Conservation (phyloP, 306 rosid species). For the Phaseolus lunatus region DNA sequence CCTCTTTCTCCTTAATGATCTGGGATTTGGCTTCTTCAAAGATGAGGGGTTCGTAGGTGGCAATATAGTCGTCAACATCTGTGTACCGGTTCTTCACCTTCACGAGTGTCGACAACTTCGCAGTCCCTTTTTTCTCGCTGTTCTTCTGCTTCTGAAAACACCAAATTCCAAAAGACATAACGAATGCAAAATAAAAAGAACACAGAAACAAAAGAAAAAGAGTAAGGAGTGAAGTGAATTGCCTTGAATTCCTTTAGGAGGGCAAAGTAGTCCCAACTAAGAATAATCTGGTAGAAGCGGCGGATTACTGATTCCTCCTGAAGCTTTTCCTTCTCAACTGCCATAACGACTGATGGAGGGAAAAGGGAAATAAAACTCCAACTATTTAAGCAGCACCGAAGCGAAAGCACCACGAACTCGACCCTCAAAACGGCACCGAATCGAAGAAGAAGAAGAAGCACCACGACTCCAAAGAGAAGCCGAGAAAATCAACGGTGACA, state of each 20-base stretch:
- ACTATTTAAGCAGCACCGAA: no score
- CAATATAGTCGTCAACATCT: conserved; percentile 78
- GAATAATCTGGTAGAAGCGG: conserved; percentile 75
- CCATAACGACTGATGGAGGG: conserved; percentile 50
- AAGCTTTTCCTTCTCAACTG: conserved; percentile 67
- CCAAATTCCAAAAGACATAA: not conserved
- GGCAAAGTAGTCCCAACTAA: conserved; percentile 75
- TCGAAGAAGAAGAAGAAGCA: no score
- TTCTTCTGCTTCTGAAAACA: conserved; percentile 48
- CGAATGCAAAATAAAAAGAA: not conserved
- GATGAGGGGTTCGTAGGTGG: conserved; percentile 83
- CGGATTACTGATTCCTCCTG: conserved; percentile 67
- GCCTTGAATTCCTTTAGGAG: conserved; percentile 60
- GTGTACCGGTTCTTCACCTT: conserved; percentile 64
- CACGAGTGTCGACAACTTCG: conserved; percentile 50
- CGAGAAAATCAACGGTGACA: no score
- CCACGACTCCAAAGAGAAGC: no score
- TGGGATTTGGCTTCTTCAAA: conserved; percentile 91
- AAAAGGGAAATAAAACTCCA: not conserved
- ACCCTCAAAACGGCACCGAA: no score
- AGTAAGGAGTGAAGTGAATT: not conserved
- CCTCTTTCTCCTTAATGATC: conserved; percentile 63
- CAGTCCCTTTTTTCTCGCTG: conserved; percentile 32
- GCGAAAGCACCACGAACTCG: no score
- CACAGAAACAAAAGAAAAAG: not conserved